Evolutionary conservation across 805 yeast species (phyloP).

Genomic region (Candida qinlingensis): DNA sequence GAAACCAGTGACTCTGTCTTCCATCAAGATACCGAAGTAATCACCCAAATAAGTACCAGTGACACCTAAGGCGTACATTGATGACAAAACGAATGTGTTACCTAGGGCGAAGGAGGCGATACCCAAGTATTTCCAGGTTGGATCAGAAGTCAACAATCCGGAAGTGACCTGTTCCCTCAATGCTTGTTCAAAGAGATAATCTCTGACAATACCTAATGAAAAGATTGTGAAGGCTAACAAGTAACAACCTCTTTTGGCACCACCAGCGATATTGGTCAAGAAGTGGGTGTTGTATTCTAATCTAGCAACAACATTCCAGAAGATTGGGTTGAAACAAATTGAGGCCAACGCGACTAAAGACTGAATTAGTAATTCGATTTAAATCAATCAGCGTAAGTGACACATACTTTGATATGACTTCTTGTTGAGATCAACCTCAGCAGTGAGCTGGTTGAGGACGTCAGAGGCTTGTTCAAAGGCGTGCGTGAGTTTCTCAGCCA

Average conservation of each 20-base stretch:
- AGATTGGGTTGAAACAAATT: conserved; percentile 87
- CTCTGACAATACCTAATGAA: conserved; percentile 78
- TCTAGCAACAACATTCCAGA: conserved; percentile 93
- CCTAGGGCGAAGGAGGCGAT: conserved; percentile 57
- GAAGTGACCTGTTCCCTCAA: conserved; percentile 66
- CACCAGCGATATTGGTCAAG: conserved; percentile 69
- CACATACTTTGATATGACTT: conserved; percentile 20
- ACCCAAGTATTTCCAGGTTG: conserved; percentile 47
- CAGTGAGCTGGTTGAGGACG: conserved; percentile 18
- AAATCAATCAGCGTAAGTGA: background rate
- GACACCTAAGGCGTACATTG: conserved; percentile 91
- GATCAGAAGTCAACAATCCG: conserved; percentile 38
- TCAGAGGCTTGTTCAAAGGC: conserved; percentile 12
- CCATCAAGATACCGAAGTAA: conserved; percentile 94
- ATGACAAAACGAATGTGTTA: conserved; percentile 70
- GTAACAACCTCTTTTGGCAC: conserved; percentile 76
- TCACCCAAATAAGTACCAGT: conserved; percentile 97
- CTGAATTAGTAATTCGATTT: too few species aligned
- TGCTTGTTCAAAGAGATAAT: conserved; percentile 67
- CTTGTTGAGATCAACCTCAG: conserved; percentile 21
- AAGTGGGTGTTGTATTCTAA: conserved; percentile 71
- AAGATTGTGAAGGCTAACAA: conserved; percentile 78
- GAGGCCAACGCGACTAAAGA: conserved; percentile 46
- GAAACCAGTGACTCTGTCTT: conserved; percentile 81
- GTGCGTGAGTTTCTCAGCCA: conserved; percentile 6